Percentiles rank a stretch among this genome's conserved stretches.
Evolutionary conservation across 106 monocot genomes (phyloP).

Genomic region (Phalaenopsis aphrodite): DNA sequence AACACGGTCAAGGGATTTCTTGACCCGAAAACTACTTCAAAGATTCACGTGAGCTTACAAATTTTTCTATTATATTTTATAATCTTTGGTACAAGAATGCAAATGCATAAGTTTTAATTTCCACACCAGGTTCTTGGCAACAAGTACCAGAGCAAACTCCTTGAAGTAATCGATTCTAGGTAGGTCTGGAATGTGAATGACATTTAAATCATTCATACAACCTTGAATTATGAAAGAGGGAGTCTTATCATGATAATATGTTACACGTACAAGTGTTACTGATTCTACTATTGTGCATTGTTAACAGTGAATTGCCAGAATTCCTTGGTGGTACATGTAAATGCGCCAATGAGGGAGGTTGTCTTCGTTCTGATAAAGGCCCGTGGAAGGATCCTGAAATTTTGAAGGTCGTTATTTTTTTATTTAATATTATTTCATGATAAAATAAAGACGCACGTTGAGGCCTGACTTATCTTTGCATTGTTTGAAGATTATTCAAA

Average conservation of each 20-base stretch:
- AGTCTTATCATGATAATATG: not conserved
- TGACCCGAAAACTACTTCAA: constrained; percentile 72
- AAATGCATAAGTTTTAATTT: not conserved
- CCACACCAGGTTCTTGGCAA: constrained; percentile 73
- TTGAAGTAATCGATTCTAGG: constrained; percentile 89
- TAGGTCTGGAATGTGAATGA: constrained; percentile 6
- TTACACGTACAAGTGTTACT: not conserved
- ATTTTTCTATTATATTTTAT: not conserved
- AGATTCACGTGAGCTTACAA: constrained; percentile 37
- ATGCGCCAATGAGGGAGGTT: constrained; percentile 55
- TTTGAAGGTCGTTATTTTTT: constrained; percentile 34
- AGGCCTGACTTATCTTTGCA: not conserved
- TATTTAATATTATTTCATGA: not conserved
- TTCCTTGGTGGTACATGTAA: constrained; percentile 90
- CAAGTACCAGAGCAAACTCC: constrained; percentile 84
- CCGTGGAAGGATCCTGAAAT: constrained; percentile 95
- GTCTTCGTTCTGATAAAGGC: constrained; percentile 79
- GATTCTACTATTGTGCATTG: not conserved
- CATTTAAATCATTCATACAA: not conserved
- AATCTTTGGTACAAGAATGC: not conserved
- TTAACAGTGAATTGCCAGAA: constrained; percentile 78
- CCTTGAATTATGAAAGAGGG: not conserved
- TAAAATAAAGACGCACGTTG: not conserved
- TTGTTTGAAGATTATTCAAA: constrained; percentile 61
- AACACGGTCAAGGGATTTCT: constrained; percentile 83